phyloP scores from a whole-genome alignment of 352 stramenopile genomes.

The Pythium sp. region DNA sequence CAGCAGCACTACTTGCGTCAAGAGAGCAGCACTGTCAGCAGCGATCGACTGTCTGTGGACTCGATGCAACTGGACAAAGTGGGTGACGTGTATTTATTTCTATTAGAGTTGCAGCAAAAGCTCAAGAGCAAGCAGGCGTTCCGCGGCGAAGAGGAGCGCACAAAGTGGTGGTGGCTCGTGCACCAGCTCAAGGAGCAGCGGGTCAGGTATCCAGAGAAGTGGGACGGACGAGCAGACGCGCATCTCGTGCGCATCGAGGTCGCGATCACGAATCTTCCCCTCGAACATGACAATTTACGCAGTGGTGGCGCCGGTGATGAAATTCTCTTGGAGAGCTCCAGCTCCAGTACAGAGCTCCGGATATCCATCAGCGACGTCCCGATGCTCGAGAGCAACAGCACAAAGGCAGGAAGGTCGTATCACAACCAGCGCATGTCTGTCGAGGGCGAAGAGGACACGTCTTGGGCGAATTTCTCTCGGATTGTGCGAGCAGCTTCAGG shows the following conservation, averaged over 20 bases:
- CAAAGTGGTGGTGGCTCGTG: slow-evolving; percentile 34
- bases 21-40: background rate
- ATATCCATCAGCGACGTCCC: slow-evolving; percentile 16
- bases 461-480: slow-evolving; percentile 32
- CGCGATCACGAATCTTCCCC: slow-evolving; percentile 28
- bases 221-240: slow-evolving; percentile 22
- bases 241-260: slow-evolving; percentile 30
- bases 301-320: background rate
- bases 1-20: background rate
- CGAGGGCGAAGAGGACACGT: slow-evolving; percentile 12
- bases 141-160: slow-evolving; percentile 33
- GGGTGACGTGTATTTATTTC: slow-evolving; percentile 20
- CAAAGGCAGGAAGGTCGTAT: background rate
- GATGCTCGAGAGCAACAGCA: slow-evolving; percentile 14
- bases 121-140: slow-evolving; percentile 23
- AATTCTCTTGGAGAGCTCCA: slow-evolving; percentile 1
- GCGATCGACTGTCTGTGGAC: slow-evolving; percentile 8
- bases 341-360: slow-evolving; percentile 9
- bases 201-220: slow-evolving; percentile 21
- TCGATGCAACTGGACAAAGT: slow-evolving; percentile 11
- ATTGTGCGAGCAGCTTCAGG: slow-evolving; percentile 29
- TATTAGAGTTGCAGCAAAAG: slow-evolving; percentile 25
- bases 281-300: background rate
- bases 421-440: slow-evolving; percentile 2
- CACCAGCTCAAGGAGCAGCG: slow-evolving; percentile 36